phyloP scores from a whole-genome alignment of 257 asterid genomes.

The Nicotiana otophora region DNA sequence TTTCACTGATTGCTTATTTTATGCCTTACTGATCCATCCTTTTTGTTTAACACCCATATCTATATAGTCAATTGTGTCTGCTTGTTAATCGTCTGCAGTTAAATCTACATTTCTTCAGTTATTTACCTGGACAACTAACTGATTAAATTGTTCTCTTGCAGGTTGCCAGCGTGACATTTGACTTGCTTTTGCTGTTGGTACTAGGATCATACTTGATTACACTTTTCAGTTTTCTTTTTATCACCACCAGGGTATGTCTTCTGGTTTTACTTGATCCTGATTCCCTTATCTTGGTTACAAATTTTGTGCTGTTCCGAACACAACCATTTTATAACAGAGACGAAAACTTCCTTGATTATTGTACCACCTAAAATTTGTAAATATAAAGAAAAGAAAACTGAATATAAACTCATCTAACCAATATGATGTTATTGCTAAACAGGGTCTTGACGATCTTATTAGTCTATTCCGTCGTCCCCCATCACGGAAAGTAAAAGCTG shows the following conservation, averaged over 20 bases:
- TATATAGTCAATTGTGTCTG: neutral
- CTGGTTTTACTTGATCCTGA: neutral
- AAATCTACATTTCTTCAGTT: neutral
- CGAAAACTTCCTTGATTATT: neutral
- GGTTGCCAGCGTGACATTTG: constrained; percentile 93
- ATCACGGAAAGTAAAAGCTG: constrained; percentile 67
- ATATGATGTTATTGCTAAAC: constrained; percentile 18
- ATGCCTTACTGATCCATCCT: neutral
- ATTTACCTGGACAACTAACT: neutral
- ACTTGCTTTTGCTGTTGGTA: constrained; percentile 76
- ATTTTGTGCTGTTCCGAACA: neutral
- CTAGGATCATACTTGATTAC: constrained; percentile 84
- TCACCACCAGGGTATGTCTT: constrained; percentile 72
- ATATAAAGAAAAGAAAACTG: neutral
- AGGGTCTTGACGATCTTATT: constrained; percentile 94
- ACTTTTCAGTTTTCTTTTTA: constrained; percentile 69
- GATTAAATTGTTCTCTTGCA: constrained; percentile 26
- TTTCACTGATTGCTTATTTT: neutral
- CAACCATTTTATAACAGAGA: neutral
- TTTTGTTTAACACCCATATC: neutral
- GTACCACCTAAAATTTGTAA: neutral
- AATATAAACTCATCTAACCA: neutral
- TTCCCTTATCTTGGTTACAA: neutral
- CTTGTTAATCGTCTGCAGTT: neutral
- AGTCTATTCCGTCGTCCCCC: constrained; percentile 86